Evolutionary conservation across 2,329 filamentous ascomycete species (phyloP), one percentile per base, ranked within the genome.

Genomic region (Sarocladiaceae sp.): DNA sequence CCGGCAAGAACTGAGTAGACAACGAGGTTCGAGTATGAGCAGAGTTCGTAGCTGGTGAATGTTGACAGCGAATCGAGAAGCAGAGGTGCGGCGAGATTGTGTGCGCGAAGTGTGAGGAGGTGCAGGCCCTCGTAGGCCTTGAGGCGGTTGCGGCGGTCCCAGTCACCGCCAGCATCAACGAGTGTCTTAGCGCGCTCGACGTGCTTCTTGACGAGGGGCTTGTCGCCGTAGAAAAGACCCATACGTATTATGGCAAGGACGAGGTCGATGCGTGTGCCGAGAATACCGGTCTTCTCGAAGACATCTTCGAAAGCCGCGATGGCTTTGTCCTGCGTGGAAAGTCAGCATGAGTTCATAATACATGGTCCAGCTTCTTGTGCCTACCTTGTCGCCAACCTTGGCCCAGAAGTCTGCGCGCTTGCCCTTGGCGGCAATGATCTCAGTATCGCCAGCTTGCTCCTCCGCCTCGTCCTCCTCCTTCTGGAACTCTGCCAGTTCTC

Each of bases 71-170:
- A 96, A 77, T 99, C 94, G 64, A 99, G 90, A 49, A 99, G 86
- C 11, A 97, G 82, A 36, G 94, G 93, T 2, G 94, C 94, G 36
- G 91, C 92, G 54, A 90, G 77, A 69, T 86, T 89, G 78, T 97
- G 91, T 56, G 91, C 92, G 61, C 94, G 91, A 59, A 94, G 83
- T 22, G 93, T 97, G 60, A 99, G 85, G 53, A 96, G 82, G 67
- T 97, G 88, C 52, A 99, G 80, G 56, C 94, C 94, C 68, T 96
- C 91, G 79, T 99, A 99, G 59, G 94, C 94, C 86, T 99, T 99
- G 65, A 99, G 84, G 55, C 94, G 87, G 77, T 99, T 99, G 69
- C 94, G 87, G 58, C 94, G 88, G 70, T 99, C 94, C 94, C 94
- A 99, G 72, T 99, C 94, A 69, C 94, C 94, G 60, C 94, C 94